Percentiles rank a stretch among this genome's conserved stretches.
Conservation (phyloP, 257 asterid species). For the Primulina eburnea region DNA sequence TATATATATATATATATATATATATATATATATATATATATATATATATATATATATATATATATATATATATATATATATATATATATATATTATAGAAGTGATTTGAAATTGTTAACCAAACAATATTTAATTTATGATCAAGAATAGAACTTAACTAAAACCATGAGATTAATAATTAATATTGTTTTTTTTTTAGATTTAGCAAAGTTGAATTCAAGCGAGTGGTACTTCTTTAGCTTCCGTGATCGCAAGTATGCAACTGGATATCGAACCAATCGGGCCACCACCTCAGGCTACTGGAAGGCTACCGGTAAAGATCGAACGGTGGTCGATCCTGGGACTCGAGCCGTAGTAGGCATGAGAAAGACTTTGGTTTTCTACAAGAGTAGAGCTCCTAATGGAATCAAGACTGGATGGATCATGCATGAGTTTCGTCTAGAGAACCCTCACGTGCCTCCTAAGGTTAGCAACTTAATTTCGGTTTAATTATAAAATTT, state of each 20-base stretch:
- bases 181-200: constrained; percentile 30
- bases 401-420: constrained; percentile 84
- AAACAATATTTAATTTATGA: too few species aligned
- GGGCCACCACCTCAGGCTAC: constrained; percentile 77
- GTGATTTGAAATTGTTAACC: too few species aligned
- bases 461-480: constrained; percentile 46
- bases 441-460: constrained; percentile 69
- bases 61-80: too few species aligned
- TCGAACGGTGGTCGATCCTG: constrained; percentile 51
- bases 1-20: too few species aligned
- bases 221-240: constrained; percentile 91
- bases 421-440: constrained; percentile 94
- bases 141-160: neutral
- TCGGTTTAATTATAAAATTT: neutral
- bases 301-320: constrained; percentile 98
- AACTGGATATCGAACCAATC: constrained; percentile 64
- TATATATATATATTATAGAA: too few species aligned
- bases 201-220: constrained; percentile 71
- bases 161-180: neutral
- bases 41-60: too few species aligned
- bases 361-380: constrained; percentile 92
- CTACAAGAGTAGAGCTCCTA: constrained; percentile 81
- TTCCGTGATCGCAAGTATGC: constrained; percentile 84
- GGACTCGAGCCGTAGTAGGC: constrained; percentile 41
- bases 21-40: too few species aligned